Conservation (phyloP, 2,329 filamentous ascomycete genomes). For the Lecanicillium sp. region DNA sequence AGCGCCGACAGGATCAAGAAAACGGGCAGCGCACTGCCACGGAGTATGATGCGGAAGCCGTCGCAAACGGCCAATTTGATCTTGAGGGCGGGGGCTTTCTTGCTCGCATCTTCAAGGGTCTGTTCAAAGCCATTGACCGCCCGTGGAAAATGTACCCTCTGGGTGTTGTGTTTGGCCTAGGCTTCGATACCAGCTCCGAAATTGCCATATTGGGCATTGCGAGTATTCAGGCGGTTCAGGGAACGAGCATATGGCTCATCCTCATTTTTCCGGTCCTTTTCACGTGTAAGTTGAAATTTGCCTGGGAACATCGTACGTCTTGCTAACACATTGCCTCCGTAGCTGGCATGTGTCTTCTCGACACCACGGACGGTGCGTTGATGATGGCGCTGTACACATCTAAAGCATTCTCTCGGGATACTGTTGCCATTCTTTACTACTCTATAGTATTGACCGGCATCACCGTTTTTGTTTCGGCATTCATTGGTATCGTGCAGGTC, state of each 20-base stretch:
- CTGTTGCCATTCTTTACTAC: constrained; percentile 89
- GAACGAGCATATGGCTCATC: constrained; percentile 90
- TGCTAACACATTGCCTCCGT: too few relatives aligned
- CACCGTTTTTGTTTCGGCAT: constrained; percentile 74
- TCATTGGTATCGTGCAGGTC: constrained; percentile 81
- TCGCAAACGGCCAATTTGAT: constrained; percentile 45
- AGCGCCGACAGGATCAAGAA: constrained; percentile 15
- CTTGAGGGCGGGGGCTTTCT: constrained; percentile 74
- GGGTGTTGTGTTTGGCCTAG: constrained; percentile 81
- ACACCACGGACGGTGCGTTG: constrained; percentile 85
- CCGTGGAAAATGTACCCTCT: constrained; percentile 97
- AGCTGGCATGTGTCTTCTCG: constrained; percentile 91
- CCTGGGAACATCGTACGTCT: background rate
- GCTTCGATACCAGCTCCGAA: constrained; percentile 93
- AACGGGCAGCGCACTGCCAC: constrained; percentile 17
- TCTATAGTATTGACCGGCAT: constrained; percentile 79
- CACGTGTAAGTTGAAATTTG: constrained; percentile 50
- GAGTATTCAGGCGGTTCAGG: constrained; percentile 75
- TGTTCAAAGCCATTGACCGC: constrained; percentile 67
- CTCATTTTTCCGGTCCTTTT: constrained; percentile 86
- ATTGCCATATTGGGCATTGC: constrained; percentile 88
- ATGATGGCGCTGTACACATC: constrained; percentile 94
- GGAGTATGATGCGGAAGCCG: constrained; percentile 18
- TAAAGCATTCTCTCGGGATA: constrained; percentile 68
- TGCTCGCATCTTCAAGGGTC: constrained; percentile 59